phyloP scores from a whole-genome alignment of 352 stramenopile genomes.

The Elongisporangium prolatum region DNA sequence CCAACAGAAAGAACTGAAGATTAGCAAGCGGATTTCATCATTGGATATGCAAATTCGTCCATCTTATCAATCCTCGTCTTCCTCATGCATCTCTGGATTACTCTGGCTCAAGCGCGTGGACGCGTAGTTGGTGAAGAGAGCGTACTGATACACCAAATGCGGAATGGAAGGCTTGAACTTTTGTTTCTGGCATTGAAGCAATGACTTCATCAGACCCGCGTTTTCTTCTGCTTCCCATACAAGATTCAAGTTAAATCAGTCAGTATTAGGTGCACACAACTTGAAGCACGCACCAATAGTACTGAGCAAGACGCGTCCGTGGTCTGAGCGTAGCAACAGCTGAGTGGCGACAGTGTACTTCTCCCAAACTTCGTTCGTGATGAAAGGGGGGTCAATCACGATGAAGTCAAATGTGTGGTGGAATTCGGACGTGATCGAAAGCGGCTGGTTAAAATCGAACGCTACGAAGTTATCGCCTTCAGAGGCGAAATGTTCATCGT shows the following conservation, averaged over 20 bases:
- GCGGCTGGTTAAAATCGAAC: constrained; percentile 90
- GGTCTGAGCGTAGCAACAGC: constrained; percentile 49
- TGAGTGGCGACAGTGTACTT: constrained; percentile 73
- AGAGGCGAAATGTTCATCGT: constrained; percentile 77
- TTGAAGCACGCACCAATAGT: constrained; percentile 79
- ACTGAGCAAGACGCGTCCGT: constrained; percentile 80
- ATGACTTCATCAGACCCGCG: constrained; percentile 66
- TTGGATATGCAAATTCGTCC: neutral
- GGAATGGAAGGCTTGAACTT: constrained; percentile 90
- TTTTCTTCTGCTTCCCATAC: constrained; percentile 94
- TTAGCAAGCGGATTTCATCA: neutral
- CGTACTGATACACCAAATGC: constrained; percentile 95
- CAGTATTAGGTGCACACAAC: too few relatives aligned
- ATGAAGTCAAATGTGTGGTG: constrained; percentile 86
- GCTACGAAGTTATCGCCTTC: constrained; percentile 64
- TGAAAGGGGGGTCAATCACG: constrained; percentile 94
- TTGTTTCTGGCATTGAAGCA: constrained; percentile 67
- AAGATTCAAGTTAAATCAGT: neutral
- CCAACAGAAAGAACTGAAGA: too few relatives aligned
- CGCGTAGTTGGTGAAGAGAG: constrained; percentile 90
- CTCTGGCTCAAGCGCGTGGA: constrained; percentile 39
- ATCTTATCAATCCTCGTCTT: constrained; percentile 30
- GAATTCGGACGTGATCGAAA: constrained; percentile 48
- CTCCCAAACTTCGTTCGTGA: constrained; percentile 91
- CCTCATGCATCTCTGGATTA: constrained; percentile 75